Percentiles rank a stretch among this genome's conserved stretches.
phyloP scores from a whole-genome alignment of 2,329 filamentous ascomycete species.

The Colletotrichum lini region DNA sequence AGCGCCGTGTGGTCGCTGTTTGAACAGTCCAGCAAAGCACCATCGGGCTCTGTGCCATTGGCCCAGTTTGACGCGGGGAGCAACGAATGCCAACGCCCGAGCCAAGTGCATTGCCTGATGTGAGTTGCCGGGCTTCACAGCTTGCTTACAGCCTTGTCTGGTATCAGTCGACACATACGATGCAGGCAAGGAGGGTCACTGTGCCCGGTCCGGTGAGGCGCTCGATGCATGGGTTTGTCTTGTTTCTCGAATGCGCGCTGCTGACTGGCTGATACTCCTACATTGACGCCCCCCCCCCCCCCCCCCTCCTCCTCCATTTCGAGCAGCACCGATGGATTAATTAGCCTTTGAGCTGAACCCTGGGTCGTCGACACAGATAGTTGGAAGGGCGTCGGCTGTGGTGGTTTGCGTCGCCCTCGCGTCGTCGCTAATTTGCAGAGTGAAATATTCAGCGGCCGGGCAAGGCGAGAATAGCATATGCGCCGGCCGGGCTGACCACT shows the following conservation, averaged over 20 bases:
- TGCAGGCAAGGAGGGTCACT: neutral
- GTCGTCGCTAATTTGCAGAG: constrained; percentile 21
- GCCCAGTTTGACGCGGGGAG: constrained; percentile 7
- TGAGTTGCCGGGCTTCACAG: constrained; percentile 4
- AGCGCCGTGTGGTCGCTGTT: constrained; percentile 23
- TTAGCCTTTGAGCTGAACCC: constrained; percentile 12
- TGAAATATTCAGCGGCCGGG: constrained; percentile 19
- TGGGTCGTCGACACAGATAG: neutral
- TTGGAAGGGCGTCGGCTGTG: constrained; percentile 10
- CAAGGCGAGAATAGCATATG: constrained; percentile 32
- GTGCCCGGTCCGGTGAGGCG: constrained; percentile 3
- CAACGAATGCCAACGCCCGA: constrained; percentile 8
- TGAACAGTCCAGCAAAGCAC: neutral
- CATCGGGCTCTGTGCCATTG: constrained; percentile 12
- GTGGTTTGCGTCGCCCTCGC: constrained; percentile 8
- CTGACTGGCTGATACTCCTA: constrained; percentile 2
- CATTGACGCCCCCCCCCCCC: constrained; percentile 14
- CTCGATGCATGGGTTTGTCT: neutral
- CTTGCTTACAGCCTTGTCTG: constrained; percentile 1
- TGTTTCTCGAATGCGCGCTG: constrained; percentile 5
- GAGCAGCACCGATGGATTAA: no score
- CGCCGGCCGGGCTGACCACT: constrained; percentile 18
- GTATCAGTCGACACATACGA: neutral
- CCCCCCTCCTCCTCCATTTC: neutral
- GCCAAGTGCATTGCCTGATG: neutral